phyloP scores from a whole-genome alignment of 129 eudicot genomes.

The Artemisia argyi region DNA sequence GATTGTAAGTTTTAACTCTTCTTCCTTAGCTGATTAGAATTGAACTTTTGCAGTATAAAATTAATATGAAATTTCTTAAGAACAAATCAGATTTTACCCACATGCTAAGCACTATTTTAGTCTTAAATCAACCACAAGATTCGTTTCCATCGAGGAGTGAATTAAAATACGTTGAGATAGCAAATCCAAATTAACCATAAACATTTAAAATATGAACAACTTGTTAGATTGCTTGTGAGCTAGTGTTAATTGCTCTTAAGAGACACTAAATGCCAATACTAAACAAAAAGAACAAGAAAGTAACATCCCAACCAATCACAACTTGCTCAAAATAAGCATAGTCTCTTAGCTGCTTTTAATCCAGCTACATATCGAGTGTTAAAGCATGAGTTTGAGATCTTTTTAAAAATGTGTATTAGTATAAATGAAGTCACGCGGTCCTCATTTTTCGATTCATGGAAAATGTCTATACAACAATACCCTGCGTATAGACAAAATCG shows the following conservation, averaged over 20 bases:
- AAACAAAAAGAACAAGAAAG: background rate
- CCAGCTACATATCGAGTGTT: background rate
- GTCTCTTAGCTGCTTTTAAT: background rate
- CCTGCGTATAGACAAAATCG: background rate
- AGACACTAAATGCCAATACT: background rate
- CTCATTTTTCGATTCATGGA: background rate
- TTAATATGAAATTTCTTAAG: background rate
- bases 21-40: background rate
- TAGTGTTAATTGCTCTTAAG: constrained; percentile 3
- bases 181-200: background rate
- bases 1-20: background rate
- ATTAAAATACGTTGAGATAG: background rate
- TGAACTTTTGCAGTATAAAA: background rate
- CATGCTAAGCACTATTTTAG: background rate
- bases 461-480: background rate
- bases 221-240: background rate
- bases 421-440: background rate
- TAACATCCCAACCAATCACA: background rate
- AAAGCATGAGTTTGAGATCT: too few species aligned
- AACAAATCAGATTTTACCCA: background rate
- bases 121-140: background rate
- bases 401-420: too few species aligned
- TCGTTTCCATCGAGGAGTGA: background rate
- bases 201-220: background rate
- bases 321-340: background rate